A percentile compares a stretch with the other conserved stretches of the same genome.
Conservation (phyloP, 1,284 basidiomycete species). For the Irpex lacteus region DNA sequence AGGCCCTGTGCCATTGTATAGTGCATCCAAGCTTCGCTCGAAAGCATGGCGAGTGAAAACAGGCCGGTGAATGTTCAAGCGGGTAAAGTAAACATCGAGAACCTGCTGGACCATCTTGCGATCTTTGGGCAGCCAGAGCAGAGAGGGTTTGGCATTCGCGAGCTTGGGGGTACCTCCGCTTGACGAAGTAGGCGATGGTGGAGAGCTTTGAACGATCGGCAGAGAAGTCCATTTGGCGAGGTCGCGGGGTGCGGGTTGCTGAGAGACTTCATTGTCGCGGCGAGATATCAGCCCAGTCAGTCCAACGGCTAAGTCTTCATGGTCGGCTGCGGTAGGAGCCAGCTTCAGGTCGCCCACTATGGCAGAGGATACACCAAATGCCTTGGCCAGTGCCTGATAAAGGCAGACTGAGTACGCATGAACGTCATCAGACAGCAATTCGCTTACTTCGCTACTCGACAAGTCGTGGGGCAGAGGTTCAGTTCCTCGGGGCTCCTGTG, state of each 20-base stretch:
- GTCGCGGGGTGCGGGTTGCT: slow-evolving; percentile 59
- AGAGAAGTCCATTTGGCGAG: slow-evolving; percentile 56
- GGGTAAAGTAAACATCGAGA: slow-evolving; percentile 66
- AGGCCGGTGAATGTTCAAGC: slow-evolving; percentile 75
- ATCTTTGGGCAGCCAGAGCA: slow-evolving; percentile 74
- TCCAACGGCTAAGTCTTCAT: slow-evolving; percentile 73
- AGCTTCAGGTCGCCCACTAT: slow-evolving; percentile 66
- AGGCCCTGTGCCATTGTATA: slow-evolving; percentile 56
- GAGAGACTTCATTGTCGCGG: slow-evolving; percentile 57
- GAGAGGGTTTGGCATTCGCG: slow-evolving; percentile 37
- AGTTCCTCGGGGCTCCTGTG: slow-evolving; percentile 59
- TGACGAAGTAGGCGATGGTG: slow-evolving; percentile 15
- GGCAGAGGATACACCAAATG: slow-evolving; percentile 69
- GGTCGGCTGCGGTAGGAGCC: slow-evolving; percentile 44
- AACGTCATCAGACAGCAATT: not conserved
- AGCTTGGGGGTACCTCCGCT: slow-evolving; percentile 28
- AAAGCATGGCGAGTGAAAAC: slow-evolving; percentile 68
- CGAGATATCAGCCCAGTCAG: slow-evolving; percentile 65
- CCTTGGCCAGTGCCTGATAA: slow-evolving; percentile 65
- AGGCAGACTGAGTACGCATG: slow-evolving; percentile 5
- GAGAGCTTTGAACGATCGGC: slow-evolving; percentile 42
- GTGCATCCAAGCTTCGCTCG: slow-evolving; percentile 52
- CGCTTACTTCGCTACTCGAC: slow-evolving; percentile 58
- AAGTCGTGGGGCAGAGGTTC: slow-evolving; percentile 77
- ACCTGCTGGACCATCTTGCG: slow-evolving; percentile 59